Conservation (phyloP, 306 rosid species). For the Abrus pulchellus region DNA sequence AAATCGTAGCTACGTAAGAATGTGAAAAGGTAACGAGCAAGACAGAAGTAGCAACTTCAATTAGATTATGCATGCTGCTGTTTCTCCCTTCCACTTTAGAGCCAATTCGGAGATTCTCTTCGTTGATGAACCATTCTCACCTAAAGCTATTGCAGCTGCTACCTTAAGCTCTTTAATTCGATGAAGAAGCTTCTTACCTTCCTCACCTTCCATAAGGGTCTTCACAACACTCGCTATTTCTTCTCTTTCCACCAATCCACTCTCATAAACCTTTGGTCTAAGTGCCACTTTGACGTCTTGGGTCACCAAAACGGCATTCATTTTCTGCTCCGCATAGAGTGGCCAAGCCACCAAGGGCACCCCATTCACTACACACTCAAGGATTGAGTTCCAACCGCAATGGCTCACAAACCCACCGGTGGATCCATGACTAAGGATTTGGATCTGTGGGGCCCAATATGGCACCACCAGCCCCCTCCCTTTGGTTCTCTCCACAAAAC, state of each 20-base stretch:
- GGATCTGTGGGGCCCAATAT: constrained; percentile 84
- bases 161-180: constrained; percentile 63
- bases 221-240: constrained; percentile 63
- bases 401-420: constrained; percentile 74
- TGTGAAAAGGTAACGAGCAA: too few species aligned
- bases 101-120: constrained; percentile 50
- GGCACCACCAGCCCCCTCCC: constrained; percentile 53
- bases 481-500: constrained; percentile 61
- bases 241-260: constrained; percentile 58
- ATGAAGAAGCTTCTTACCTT: constrained; percentile 62
- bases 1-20: too few species aligned
- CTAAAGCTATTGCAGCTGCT: constrained; percentile 50
- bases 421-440: constrained; percentile 59
- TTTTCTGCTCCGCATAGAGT: constrained; percentile 73
- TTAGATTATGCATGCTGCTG: background rate
- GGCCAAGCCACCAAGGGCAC: constrained; percentile 83
- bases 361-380: constrained; percentile 70
- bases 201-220: constrained; percentile 70
- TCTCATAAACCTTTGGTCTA: constrained; percentile 48
- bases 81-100: constrained; percentile 54
- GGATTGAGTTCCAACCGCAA: constrained; percentile 78
- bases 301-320: constrained; percentile 67
- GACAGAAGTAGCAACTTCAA: background rate
- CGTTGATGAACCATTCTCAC: constrained; percentile 62
- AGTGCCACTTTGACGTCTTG: constrained; percentile 60